Evolutionary conservation across 768 basidiomycete genomes (phyloP), one percentile per base, ranked within the genome.

Genomic region (Vararia minispora): DNA sequence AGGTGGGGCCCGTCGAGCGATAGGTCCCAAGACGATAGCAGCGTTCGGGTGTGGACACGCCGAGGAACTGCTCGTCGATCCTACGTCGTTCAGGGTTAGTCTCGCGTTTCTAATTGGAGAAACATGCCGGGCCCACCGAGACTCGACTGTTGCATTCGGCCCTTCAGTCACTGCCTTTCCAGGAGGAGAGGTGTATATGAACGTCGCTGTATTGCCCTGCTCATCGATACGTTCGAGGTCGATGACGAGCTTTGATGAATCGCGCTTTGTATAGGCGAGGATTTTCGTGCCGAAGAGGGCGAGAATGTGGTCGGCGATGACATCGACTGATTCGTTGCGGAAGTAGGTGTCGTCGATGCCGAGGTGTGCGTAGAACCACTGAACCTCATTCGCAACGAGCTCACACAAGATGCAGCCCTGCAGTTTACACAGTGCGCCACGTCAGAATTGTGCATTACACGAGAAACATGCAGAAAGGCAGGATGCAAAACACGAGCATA

Each of bases 211-310:
- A 48, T 74, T 74, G 18, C 76, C 79, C 28, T 76, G 69, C 44
- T 81, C 76, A 51, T 85, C 81, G 52, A 92, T 77, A 53, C 79
- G 82, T 64, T 92, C 90, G 47, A 98, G 79, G 58, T 97, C 90
- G 54, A 98, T 95, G 44, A 88, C 82, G 28, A 98, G 81, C 50
- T 80, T 74, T 52, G 64, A 72, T 3, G 84, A 83, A 50, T 92
- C 88, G 57, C 92, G 89, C 55, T 90, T 86, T 42, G 91, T 91
- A 63, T 79, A 94, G 0, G 87, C 85, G 50, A 87, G 66, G 36
- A 87, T 79, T 60, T 98, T 98, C 43, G 91, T 89, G 16, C 87
- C 89, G 57, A 88, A 98, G 37, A 97, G 75, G 13, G 91, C 90
- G 53, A 92, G 76, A 57, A 95, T 79, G 48, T 91, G 84, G 58